Evolutionary conservation across 805 yeast species (phyloP), one percentile per base, ranked within the genome.

Genomic region (Komagataella populi): DNA sequence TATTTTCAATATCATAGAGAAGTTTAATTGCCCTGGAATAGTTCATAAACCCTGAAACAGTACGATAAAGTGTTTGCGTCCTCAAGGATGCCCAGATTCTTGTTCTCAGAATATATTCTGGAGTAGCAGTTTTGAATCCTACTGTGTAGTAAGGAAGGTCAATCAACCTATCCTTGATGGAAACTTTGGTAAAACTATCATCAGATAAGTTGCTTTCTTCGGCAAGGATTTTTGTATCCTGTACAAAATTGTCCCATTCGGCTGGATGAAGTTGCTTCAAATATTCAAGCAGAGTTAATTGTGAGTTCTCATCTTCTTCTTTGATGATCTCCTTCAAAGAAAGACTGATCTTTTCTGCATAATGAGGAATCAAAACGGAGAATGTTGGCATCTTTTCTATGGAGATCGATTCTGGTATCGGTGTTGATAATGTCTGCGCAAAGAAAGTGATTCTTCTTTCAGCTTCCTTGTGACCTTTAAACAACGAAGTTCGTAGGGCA

Each of bases 31-130:
- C 96, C 44, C 74, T 74, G 12, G 77, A 70, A 61, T 88, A 88
- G 61, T 87, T 87, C 78, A 78, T 78, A 60, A 89, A 87, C 0
- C 96, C 96, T 0, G 90, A 78, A 3, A 87, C 72, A 0, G 96
- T 88, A 44, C 96, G 70, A 60, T 83, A 89, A 51, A 88, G 70
- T 0, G 96, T 88, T 61, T 88, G 96, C 2, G 87, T 78, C 59
- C 96, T 72, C 51, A 85, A 66, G 0, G 96, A 86, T 0, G 95
- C 86, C 96, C 96, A 88, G 2, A 87, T 74, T 60, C 96, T 72
- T 0, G 96, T 87, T 62, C 95, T 69, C 55, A 84, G 61, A 2
- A 79, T 74, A 56, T 75, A 78, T 51, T 80, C 81, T 0, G 85
- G 81, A 3, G 78, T 72, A 1, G 88, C 75, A 22, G 78, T 70